Evolutionary conservation across 192 early-diverging fungal genomes (phyloP).

Genomic region (Backusella mclennaniae): DNA sequence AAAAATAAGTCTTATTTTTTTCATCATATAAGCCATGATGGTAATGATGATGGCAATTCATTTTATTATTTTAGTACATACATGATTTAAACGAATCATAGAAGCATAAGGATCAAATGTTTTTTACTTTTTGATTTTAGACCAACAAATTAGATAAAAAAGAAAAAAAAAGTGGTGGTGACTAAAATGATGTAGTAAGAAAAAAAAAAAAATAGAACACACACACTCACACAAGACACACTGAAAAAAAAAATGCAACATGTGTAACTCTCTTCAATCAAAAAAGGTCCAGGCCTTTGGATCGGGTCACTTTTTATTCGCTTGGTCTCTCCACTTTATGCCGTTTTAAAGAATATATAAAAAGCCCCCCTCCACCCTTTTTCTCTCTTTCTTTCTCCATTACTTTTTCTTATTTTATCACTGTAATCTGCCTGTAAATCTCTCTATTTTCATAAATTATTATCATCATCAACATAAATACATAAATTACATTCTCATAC

Average conservation of each 20-base stretch:
- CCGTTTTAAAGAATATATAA: slow-evolving; percentile 4
- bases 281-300: slow-evolving; percentile 15
- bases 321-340: slow-evolving; percentile 10
- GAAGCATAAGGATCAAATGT: background rate
- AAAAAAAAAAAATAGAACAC: background rate
- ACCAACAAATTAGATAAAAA: background rate
- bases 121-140: slow-evolving; percentile 5
- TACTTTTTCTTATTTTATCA: background rate
- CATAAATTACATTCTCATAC: background rate
- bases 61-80: background rate
- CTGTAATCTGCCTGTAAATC: background rate
- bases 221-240: background rate
- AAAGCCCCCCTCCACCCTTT: background rate
- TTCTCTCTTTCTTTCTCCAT: slow-evolving; percentile 1
- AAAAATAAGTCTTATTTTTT: background rate
- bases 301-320: slow-evolving; percentile 13
- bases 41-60: background rate
- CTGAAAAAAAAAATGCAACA: background rate
- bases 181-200: background rate
- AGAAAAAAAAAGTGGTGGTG: background rate
- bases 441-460: background rate
- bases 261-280: background rate
- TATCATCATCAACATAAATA: background rate
- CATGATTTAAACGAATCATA: slow-evolving; percentile 1
- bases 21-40: background rate